These are phyloP conservation scores for Lophiostoma macrostomum DNA, from an alignment of 495 filamentous ascomycete species.

Conservation along the genomic window DNA sequence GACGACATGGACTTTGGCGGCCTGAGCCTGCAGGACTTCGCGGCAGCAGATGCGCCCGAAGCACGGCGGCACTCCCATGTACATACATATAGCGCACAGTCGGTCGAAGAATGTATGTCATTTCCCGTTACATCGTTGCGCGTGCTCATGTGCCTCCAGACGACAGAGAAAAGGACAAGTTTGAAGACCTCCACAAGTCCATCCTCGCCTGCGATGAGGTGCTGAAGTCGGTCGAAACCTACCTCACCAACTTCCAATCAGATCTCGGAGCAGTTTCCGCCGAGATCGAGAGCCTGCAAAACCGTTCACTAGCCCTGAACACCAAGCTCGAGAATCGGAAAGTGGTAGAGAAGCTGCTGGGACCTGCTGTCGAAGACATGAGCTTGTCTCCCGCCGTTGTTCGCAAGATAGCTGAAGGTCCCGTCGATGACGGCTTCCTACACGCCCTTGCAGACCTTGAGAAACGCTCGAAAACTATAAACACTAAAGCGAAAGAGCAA, in stretches of 20 bases:
- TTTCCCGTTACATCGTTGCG: conserved; percentile 5
- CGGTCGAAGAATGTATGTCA: conserved; percentile 69
- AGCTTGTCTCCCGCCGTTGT: conserved; percentile 80
- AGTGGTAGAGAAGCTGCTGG: conserved; percentile 81
- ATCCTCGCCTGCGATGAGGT: conserved; percentile 91
- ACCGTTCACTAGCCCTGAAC: conserved; percentile 77
- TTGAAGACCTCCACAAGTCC: conserved; percentile 85
- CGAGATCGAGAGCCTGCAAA: conserved; percentile 91
- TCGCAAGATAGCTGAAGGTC: conserved; percentile 76
- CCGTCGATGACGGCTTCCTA: conserved; percentile 88
- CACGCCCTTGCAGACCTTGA: conserved; percentile 82
- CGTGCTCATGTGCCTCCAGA: conserved; percentile 49
- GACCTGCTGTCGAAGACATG: conserved; percentile 87
- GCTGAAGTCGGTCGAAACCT: conserved; percentile 85
- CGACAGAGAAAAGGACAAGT: conserved; percentile 81
- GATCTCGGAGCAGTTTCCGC: conserved; percentile 88
- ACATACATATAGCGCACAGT: conserved; percentile 60
- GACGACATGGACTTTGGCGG: conserved; percentile 76
- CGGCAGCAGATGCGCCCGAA: conserved; percentile 43
- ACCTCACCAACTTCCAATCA: conserved; percentile 85
- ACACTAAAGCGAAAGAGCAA: conserved; percentile 59
- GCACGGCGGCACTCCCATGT: conserved; percentile 36
- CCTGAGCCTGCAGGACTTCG: conserved; percentile 71
- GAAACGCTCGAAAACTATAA: conserved; percentile 66
- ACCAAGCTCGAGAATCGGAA: conserved; percentile 85